Evolutionary conservation across 2,329 filamentous ascomycete species (phyloP), one percentile per base, ranked within the genome.

Genomic region (Aphanocladium album): DNA sequence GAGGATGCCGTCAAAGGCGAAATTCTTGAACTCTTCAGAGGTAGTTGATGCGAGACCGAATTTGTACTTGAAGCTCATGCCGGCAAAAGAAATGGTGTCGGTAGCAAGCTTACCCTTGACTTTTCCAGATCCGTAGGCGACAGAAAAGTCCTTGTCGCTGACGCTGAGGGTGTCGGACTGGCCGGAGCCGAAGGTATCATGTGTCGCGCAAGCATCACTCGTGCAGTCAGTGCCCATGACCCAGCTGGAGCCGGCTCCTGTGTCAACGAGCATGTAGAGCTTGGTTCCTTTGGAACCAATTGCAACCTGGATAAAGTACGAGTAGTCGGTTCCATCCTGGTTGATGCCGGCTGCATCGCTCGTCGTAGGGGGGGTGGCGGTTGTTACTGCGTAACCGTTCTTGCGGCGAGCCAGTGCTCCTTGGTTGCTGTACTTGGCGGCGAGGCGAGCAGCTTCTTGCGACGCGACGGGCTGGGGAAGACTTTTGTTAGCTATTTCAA

Each of bases 1-100:
- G 2, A 96, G 77, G 53, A 96, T 96, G 25, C 92, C 92, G 71
- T 96, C 92, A 73, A 96, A 92, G 1, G 90, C 89, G 67, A 93
- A 96, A 57, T 83, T 82, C 30, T 78, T 75, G 72, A 96, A 96
- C 64, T 95, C 87, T 56, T 84, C 74, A 1, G 90, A 91, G 2
- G 89, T 89, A 25, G 81, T 81, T 37, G 82, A 83, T 23, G 89
- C 90, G 62, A 93, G 74, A 5, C 92, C 92, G 68, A 96, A 90
- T 3, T 83, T 78, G 67, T 91, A 80, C 2, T 80, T 72, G 16
- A 91, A 70, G 46, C 79, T 82, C 63, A 93, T 78, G 17, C 84
- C 85, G 2, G 86, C 89, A 64, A 96, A 76, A 4, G 80, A 78
- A 23, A 95, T 70, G 0, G 78, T 86, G 68, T 96, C 92, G 11